Evolutionary conservation across 345 rosid species (phyloP).

Genomic region (thale cress (Arabidopsis thaliana)): DNA sequence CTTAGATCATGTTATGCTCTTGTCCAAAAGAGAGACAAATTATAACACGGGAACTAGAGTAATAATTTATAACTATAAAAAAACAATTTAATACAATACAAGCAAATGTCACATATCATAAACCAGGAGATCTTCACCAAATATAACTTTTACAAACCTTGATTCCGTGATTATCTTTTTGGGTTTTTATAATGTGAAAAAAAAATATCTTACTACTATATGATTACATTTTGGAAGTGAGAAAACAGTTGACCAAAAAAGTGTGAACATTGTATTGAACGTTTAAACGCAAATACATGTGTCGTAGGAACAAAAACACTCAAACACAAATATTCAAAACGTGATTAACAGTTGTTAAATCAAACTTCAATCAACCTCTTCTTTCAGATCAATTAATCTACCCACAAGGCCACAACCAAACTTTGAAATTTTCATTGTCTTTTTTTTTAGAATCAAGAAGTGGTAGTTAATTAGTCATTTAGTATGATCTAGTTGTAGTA

Average conservation of each 20-base stretch:
- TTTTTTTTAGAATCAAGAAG: neutral
- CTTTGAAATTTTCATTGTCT: neutral
- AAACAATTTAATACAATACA: slow-evolving; percentile 17
- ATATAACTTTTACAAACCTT: neutral
- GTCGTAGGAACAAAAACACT: neutral
- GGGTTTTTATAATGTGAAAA: neutral
- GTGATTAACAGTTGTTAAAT: neutral
- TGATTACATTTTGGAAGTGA: too few relatives aligned
- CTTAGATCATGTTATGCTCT: slow-evolving; percentile 40
- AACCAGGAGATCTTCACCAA: slow-evolving; percentile 14
- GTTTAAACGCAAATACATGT: neutral
- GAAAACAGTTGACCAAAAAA: neutral
- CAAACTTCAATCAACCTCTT: neutral
- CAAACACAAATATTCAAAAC: neutral
- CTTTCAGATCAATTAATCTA: neutral
- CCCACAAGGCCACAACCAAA: neutral
- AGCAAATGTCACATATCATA: slow-evolving; percentile 34
- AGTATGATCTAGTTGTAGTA: neutral
- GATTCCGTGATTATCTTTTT: neutral
- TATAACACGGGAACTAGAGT: slow-evolving; percentile 7
- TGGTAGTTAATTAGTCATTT: neutral
- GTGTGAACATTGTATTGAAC: neutral
- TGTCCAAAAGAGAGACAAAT: neutral
- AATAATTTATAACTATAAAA: neutral
- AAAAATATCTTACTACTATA: too few relatives aligned